Evolutionary conservation across 495 filamentous ascomycete species (phyloP).

Genomic region (Xylaria grammica): DNA sequence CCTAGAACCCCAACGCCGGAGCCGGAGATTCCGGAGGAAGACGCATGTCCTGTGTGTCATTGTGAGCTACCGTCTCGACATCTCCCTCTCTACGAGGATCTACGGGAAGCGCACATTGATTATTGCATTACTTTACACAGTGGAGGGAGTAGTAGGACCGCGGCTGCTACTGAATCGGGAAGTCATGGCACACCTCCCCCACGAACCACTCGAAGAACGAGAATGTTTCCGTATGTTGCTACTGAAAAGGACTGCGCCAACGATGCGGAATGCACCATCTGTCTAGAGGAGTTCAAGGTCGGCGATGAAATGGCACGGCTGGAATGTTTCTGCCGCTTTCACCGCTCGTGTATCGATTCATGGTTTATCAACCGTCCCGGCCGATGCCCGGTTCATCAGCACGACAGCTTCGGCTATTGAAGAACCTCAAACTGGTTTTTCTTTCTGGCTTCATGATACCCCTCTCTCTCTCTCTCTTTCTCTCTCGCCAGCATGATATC

Average conservation of each 20-base stretch:
- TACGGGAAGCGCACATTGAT: conserved; percentile 77
- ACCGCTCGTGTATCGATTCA: conserved; percentile 67
- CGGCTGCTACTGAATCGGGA: conserved; percentile 13
- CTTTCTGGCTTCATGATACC: background rate
- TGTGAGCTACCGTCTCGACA: conserved; percentile 70
- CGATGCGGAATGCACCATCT: conserved; percentile 89
- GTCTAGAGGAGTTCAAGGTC: conserved; percentile 92
- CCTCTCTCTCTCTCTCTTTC: too few relatives aligned
- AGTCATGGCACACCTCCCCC: conserved; percentile 33
- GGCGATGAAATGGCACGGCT: conserved; percentile 82
- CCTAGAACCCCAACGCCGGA: conserved; percentile 33
- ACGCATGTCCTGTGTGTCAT: conserved; percentile 91
- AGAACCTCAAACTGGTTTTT: background rate
- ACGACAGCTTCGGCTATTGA: conserved; percentile 55
- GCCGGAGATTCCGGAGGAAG: conserved; percentile 70
- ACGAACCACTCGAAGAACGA: conserved; percentile 44
- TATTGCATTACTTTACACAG: conserved; percentile 70
- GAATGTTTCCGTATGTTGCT: conserved; percentile 70
- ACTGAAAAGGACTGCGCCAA: conserved; percentile 91
- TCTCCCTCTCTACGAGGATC: conserved; percentile 61
- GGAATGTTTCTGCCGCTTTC: conserved; percentile 94
- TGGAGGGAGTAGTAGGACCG: conserved; percentile 28
- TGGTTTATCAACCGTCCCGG: conserved; percentile 60
- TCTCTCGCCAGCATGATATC: background rate
- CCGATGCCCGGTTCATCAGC: conserved; percentile 61